These are phyloP conservation scores for Solanum hybrid DNA, from an alignment of 305 asterid species.

Conservation along the genomic window DNA sequence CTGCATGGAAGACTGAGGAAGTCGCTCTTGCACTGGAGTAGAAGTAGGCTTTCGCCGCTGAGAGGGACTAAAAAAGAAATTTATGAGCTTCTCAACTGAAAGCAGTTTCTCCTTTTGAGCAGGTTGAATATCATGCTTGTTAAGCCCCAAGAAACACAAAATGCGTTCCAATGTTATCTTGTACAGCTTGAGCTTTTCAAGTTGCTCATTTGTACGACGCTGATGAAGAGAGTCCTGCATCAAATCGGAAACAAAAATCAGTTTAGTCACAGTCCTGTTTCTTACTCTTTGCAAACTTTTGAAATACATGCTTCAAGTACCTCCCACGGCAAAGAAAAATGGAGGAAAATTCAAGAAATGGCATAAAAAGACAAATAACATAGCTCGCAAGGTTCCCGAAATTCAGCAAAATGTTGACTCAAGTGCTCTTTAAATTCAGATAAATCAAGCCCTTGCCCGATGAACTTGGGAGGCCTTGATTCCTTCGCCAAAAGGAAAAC, in stretches of 20 bases:
- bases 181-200: slow-evolving; percentile 54
- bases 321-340: background rate
- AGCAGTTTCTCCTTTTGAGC: slow-evolving; percentile 58
- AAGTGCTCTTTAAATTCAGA: background rate
- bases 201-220: slow-evolving; percentile 55
- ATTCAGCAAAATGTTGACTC: background rate
- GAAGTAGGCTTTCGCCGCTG: slow-evolving; percentile 11
- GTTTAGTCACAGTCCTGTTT: slow-evolving; percentile 27
- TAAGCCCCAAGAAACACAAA: slow-evolving; percentile 41
- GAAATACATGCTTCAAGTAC: background rate
- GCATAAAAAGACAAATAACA: background rate
- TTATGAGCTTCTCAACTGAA: slow-evolving; percentile 59
- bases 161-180: slow-evolving; percentile 61
- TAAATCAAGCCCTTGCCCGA: background rate
- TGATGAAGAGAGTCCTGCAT: slow-evolving; percentile 74
- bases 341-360: background rate
- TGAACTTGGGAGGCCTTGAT: background rate
- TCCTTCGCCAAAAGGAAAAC: background rate
- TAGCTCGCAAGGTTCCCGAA: background rate
- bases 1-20: no score
- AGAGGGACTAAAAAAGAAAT: slow-evolving; percentile 41
- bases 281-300: background rate
- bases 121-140: slow-evolving; percentile 43
- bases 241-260: slow-evolving; percentile 35
- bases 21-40: no score